A percentile compares a stretch with the other conserved stretches of the same genome.
Conservation (phyloP, 192 early-diverging fungal species). For the Phlyctochytrium arcticum region DNA sequence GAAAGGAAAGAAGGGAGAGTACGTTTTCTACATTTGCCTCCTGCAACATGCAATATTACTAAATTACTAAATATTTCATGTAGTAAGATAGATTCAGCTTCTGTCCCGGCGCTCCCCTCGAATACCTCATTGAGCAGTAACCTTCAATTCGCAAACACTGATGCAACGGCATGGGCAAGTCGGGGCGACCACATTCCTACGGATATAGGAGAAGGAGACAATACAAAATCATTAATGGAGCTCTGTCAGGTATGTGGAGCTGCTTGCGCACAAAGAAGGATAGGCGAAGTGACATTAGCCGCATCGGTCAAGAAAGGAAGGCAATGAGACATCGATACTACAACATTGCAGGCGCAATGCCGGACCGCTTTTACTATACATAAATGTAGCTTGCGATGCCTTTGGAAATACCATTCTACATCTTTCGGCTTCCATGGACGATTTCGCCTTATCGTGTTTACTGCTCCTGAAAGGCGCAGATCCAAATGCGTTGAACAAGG, state of each 20-base stretch:
- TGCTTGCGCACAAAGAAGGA: neutral
- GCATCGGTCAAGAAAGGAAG: slow-evolving; percentile 3
- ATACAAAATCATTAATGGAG: slow-evolving; percentile 17
- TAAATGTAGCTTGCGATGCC: slow-evolving; percentile 37
- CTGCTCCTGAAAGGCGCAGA: slow-evolving; percentile 49
- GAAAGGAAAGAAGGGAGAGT: neutral
- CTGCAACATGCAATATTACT: no score
- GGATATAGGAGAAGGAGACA: neutral
- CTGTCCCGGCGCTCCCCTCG: no score
- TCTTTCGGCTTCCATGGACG: slow-evolving; percentile 39
- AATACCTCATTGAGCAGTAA: no score
- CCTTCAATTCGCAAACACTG: no score
- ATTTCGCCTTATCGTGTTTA: slow-evolving; percentile 24
- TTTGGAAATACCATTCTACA: slow-evolving; percentile 44
- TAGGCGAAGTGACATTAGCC: neutral
- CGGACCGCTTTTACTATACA: slow-evolving; percentile 12
- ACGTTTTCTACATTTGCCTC: no score
- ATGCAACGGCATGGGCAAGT: no score
- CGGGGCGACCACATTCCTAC: no score
- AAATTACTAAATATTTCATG: no score
- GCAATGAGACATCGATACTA: neutral
- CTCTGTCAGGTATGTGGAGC: slow-evolving; percentile 15
- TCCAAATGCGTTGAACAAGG: slow-evolving; percentile 39
- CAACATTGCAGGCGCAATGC: neutral
- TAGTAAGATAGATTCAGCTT: no score